Evolutionary conservation across 257 asterid genomes (phyloP).

Genomic region (Ligustrum vulgare): DNA sequence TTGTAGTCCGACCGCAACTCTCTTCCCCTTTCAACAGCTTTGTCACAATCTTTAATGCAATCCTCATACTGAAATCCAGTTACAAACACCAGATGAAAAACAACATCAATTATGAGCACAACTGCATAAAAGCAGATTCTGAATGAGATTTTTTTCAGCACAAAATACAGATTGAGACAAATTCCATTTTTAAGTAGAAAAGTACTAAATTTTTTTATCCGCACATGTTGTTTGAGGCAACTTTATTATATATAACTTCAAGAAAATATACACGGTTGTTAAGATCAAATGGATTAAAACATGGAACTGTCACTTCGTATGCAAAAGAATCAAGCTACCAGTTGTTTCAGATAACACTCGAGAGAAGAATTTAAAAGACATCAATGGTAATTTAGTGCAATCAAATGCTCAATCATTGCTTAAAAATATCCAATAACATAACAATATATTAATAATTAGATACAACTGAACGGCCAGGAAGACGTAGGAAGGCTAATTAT

Average conservation of each 20-base stretch:
- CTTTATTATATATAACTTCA: no score
- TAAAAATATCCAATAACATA: neutral
- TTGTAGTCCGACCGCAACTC: conserved; percentile 82
- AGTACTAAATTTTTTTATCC: neutral
- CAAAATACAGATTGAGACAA: no score
- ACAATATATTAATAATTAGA: no score
- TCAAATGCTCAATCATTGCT: neutral
- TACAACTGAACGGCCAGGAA: neutral
- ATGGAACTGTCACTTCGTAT: no score
- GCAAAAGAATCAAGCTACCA: neutral
- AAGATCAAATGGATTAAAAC: no score
- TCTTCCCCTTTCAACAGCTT: conserved; percentile 94
- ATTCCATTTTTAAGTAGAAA: neutral
- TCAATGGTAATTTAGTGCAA: neutral
- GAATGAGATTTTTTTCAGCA: no score
- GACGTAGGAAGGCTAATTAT: no score
- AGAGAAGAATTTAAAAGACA: neutral
- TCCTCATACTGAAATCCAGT: conserved; percentile 56
- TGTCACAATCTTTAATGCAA: conserved; percentile 86
- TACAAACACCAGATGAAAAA: conserved; percentile 2
- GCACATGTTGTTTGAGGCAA: no score
- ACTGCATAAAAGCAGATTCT: no score
- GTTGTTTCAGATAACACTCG: neutral
- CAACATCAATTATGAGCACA: neutral
- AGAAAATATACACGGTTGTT: no score